These are phyloP conservation scores for Candida morakotiae DNA, from an alignment of 805 yeast genomes.

Conservation along the genomic window DNA sequence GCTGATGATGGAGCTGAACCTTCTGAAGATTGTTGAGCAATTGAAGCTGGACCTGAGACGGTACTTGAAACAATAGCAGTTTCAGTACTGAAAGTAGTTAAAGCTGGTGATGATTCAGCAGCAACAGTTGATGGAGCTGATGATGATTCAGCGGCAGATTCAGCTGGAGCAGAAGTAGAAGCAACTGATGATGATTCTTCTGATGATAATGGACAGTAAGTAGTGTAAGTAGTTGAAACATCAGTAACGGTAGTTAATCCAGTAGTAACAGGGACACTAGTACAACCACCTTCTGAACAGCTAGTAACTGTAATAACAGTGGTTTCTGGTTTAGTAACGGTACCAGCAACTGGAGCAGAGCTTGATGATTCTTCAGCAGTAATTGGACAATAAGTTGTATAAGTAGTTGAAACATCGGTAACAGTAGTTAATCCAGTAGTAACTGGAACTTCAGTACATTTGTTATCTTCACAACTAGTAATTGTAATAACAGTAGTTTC, in stretches of 20 bases:
- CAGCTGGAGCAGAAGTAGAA: conserved; percentile 16
- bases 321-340: conserved; percentile 16
- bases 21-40: conserved; percentile 1
- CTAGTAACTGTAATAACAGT: conserved; percentile 32
- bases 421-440: conserved; percentile 24
- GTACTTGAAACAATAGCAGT: not conserved
- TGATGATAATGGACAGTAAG: conserved; percentile 29
- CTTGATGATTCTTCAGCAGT: conserved; percentile 24
- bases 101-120: conserved; percentile 1
- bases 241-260: conserved; percentile 25
- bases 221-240: conserved; percentile 29
- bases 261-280: conserved; percentile 23
- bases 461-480: conserved; percentile 31
- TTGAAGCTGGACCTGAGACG: not conserved
- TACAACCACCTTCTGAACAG: conserved; percentile 29
- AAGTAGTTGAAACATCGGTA: conserved; percentile 24
- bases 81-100: not conserved
- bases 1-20: not conserved
- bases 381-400: conserved; percentile 33
- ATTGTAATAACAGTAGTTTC: conserved; percentile 29
- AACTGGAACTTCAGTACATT: conserved; percentile 23
- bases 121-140: not conserved
- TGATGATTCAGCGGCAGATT: conserved; percentile 17
- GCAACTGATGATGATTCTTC: conserved; percentile 22
- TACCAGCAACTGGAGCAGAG: conserved; percentile 17